A percentile compares a stretch with the other conserved stretches of the same genome.
These are phyloP conservation scores for Picochlorum sp. DNA, from an alignment of 139 green algal species.

Conservation along the genomic window DNA sequence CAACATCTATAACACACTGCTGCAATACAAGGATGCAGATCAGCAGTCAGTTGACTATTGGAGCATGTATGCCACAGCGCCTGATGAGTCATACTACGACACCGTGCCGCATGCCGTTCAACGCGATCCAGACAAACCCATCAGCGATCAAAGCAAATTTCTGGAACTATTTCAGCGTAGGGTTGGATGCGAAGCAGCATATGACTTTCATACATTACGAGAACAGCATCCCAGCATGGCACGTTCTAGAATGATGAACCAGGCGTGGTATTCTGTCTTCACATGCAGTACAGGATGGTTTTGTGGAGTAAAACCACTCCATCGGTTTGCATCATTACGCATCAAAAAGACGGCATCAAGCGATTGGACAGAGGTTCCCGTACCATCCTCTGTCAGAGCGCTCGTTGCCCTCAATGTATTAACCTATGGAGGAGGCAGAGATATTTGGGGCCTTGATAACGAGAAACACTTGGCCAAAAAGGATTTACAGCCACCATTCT, in stretches of 20 bases:
- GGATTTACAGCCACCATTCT: constrained; percentile 32
- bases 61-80: constrained; percentile 21
- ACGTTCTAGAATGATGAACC: constrained; percentile 46
- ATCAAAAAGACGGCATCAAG: constrained; percentile 1
- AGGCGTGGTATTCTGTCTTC: constrained; percentile 60
- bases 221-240: constrained; percentile 47
- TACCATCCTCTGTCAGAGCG: constrained; percentile 49
- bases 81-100: constrained; percentile 18
- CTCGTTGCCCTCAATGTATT: constrained; percentile 70
- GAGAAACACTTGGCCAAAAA: constrained; percentile 2
- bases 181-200: constrained; percentile 69
- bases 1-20: constrained; percentile 58
- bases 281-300: constrained; percentile 61
- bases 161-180: constrained; percentile 78
- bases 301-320: constrained; percentile 45
- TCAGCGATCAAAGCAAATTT: constrained; percentile 38
- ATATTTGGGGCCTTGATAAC: constrained; percentile 62
- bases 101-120: constrained; percentile 38
- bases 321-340: constrained; percentile 31
- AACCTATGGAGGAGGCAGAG: constrained; percentile 67
- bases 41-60: constrained; percentile 34
- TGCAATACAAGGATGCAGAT: constrained; percentile 35
- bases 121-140: background rate
- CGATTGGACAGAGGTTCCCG: constrained; percentile 39
- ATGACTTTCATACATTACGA: constrained; percentile 70